These are phyloP conservation scores for Simplicillium aogashimaense DNA, from an alignment of 2,329 filamentous ascomycete species.

Conservation along the genomic window DNA sequence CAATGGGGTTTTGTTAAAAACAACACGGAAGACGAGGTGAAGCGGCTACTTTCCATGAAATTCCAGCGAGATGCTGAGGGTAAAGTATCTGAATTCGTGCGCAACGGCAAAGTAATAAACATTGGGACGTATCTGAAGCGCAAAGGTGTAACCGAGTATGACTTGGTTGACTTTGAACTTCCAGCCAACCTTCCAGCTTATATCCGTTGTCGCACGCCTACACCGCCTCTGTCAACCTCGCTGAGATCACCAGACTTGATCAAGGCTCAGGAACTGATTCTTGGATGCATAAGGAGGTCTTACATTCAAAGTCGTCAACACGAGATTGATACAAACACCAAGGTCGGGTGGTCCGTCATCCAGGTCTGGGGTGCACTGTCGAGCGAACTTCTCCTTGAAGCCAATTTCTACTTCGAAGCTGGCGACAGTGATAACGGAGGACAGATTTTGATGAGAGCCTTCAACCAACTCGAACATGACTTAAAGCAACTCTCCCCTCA, in stretches of 20 bases:
- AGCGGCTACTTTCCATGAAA: constrained; percentile 38
- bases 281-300: constrained; percentile 32
- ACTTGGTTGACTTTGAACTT: constrained; percentile 35
- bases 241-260: constrained; percentile 31
- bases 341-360: constrained; percentile 27
- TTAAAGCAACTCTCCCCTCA: constrained; percentile 31
- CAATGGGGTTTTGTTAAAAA: constrained; percentile 47
- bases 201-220: constrained; percentile 33
- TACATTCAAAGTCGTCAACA: constrained; percentile 33
- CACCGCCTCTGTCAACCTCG: constrained; percentile 29
- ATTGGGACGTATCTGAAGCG: constrained; percentile 41
- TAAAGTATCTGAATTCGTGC: constrained; percentile 41
- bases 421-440: constrained; percentile 28
- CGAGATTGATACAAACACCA: constrained; percentile 25
- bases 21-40: constrained; percentile 43
- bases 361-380: constrained; percentile 34
- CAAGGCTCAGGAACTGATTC: constrained; percentile 31
- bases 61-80: constrained; percentile 42
- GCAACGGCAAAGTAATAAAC: constrained; percentile 41
- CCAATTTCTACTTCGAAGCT: constrained; percentile 31
- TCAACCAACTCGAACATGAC: constrained; percentile 31
- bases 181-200: constrained; percentile 31
- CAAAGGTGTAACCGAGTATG: constrained; percentile 43
- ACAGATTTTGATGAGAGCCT: constrained; percentile 28
- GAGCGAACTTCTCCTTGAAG: constrained; percentile 32